Base-by-base conservation (phyloP, 805 yeast genomes). In the Kuraishia borneana region DNA sequence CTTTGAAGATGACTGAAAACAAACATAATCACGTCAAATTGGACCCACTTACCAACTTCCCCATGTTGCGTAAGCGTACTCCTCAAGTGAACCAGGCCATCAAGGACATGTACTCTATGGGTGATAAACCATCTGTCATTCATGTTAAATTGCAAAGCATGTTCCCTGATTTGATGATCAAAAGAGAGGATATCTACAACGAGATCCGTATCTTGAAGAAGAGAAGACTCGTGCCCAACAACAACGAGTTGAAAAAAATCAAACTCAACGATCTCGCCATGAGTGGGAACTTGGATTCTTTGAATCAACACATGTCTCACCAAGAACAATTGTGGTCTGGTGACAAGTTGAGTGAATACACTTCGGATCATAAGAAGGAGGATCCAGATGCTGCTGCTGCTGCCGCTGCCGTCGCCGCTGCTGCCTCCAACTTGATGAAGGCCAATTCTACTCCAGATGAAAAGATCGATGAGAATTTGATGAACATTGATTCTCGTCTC, bases 1-100 rank as follows among this genome's bases (percentile, higher is more conserved):
- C 70, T 16, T 53, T 71, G 32, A 62, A 64, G 36, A 68, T 71
- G 10, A 67, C 73, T 8, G 66, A 73, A 42, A 69, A 69, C 49
- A 73, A 68, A 44, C 77, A 71, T 51, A 71, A 71, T 46, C 77
- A 71, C 47, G 73, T 75, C 17, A 72, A 68, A 45, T 58, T 70
- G 40, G 74, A 69, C 43, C 76, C 77, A 6, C 55, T 70, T 36
- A 58, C 65, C 13, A 68, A 65, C 47, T 73, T 70, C 47, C 77
- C 77, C 13, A 69, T 70, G 73, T 56, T 70, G 39, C 58, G 76
- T 40, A 70, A 70, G 48, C 50, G 76, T 31, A 61, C 70, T 6
- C 68, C 64, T 41, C 71, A 69, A 48, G 64, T 70, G 41, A 70
- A 70, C 46, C 51, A 61, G 39, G 56, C 70, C 32, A 70, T 70